phyloP scores from a whole-genome alignment of 176 grass and related monocot genomes.

The barley (Hordeum vulgare) region DNA sequence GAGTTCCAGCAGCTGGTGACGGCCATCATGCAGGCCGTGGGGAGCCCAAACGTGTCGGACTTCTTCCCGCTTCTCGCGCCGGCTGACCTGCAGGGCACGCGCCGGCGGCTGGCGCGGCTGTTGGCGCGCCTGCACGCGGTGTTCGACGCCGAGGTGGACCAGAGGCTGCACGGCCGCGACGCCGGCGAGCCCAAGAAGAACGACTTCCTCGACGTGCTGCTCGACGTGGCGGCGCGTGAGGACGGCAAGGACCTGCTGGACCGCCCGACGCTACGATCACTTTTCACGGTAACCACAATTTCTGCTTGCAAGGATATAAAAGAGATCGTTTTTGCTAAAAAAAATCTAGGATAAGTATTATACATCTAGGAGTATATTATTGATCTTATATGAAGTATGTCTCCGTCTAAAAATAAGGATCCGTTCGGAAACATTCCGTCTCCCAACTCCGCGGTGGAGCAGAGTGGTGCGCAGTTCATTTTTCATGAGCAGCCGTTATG shows the following conservation, averaged over 20 bases:
- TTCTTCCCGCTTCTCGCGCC: slow-evolving; percentile 34
- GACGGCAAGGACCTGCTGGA: background rate
- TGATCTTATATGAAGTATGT: too few relatives aligned
- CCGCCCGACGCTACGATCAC: slow-evolving; percentile 1
- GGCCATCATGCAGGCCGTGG: slow-evolving; percentile 18
- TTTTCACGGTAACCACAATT: background rate
- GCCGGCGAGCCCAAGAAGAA: background rate
- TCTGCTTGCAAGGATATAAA: background rate
- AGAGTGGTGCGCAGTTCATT: too few relatives aligned
- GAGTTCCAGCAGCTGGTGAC: slow-evolving; percentile 20
- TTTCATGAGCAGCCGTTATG: too few relatives aligned
- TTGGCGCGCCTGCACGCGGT: slow-evolving; percentile 1
- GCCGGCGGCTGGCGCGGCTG: background rate
- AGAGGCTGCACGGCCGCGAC: background rate
- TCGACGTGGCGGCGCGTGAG: slow-evolving; percentile 4
- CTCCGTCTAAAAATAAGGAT: too few relatives aligned
- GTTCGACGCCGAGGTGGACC: slow-evolving; percentile 42
- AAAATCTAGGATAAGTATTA: too few relatives aligned
- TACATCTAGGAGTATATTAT: too few relatives aligned
- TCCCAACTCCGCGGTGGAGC: too few relatives aligned
- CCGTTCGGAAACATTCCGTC: too few relatives aligned
- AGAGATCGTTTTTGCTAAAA: too few relatives aligned
- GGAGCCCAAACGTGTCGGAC: slow-evolving; percentile 37
- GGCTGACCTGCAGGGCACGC: slow-evolving; percentile 41
- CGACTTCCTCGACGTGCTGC: slow-evolving; percentile 39